phyloP scores from a whole-genome alignment of 202 grass and related monocot genomes.

The Zizania palustris region DNA sequence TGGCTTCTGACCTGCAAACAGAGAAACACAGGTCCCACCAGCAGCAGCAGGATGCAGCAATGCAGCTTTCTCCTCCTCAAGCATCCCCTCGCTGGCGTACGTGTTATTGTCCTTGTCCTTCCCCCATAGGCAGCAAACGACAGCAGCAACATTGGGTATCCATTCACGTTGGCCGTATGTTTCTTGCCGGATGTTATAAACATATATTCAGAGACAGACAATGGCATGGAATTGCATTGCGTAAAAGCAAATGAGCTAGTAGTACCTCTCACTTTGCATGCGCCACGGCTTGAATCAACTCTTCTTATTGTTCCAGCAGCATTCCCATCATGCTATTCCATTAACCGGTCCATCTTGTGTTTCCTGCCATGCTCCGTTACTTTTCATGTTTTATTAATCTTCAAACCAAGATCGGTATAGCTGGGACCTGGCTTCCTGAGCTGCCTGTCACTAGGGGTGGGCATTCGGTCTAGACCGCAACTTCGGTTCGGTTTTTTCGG shows the following conservation, averaged over 20 bases:
- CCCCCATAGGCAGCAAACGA: background rate
- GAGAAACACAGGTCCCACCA: background rate
- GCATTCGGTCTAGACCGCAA: too few species aligned
- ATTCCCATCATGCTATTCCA: background rate
- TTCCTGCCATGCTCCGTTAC: background rate
- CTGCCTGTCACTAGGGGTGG: too few species aligned
- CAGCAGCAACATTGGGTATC: background rate
- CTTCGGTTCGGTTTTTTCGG: too few species aligned
- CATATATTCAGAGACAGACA: background rate
- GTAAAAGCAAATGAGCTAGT: background rate
- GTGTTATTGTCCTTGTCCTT: background rate
- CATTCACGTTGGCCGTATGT: background rate
- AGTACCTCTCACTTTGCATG: background rate
- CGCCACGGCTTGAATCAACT: background rate
- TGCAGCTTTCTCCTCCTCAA: background rate
- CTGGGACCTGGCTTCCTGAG: background rate
- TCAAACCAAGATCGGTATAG: background rate
- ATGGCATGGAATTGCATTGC: background rate
- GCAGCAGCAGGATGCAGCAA: background rate
- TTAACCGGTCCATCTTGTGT: background rate
- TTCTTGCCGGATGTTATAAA: background rate
- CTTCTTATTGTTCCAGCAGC: background rate
- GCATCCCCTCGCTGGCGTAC: background rate
- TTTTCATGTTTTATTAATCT: background rate
- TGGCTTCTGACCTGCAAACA: background rate